Evolutionary conservation across 2,329 filamentous ascomycete species (phyloP), one percentile per base, ranked within the genome.

Genomic region (Colletotrichum abscissum): DNA sequence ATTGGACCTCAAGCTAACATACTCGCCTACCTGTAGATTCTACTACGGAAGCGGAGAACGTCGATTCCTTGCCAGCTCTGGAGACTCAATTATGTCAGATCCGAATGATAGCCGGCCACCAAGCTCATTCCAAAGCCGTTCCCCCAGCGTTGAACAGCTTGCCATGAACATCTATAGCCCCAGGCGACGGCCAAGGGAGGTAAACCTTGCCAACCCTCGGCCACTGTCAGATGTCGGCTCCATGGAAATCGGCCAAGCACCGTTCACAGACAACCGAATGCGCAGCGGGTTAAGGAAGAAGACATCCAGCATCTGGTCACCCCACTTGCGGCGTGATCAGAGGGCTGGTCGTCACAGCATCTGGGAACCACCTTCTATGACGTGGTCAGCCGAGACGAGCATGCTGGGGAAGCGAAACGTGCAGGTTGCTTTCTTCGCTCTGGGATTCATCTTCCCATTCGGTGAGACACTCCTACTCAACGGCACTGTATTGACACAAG

Each of bases 401-500:
- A 79, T 90, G 4, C 87, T 93, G 75, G 92, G 91, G 63, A 89
- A 89, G 75, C 89, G 93, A 74, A 95, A 95, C 78, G 84, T 91
- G 59, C 95, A 97, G 81, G 88, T 96, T 35, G 85, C 93, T 65
- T 85, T 94, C 62, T 97, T 97, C 82, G 90, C 92, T 68, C 55
- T 92, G 59, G 95, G 95, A 28, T 97, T 97, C 78, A 84, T 96
- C 59, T 90, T 95, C 78, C 95, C 94, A 6, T 88, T 95, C 74
- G 87, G 91, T 93, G 84, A 82, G 90, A 30, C 24, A 16, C 30
- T 14, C 26, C 28, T 49, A 30, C 5, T 33, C 3, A n/a, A 82
- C 42, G 35, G 22, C 4, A 49, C 19, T 64, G 5, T 67, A 54
- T 74, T 76, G 74, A 35, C 30, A 79, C 74, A 62, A 54, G 12